Conservation (phyloP, 2,329 filamentous ascomycete species). For the Exophiala sideris region DNA sequence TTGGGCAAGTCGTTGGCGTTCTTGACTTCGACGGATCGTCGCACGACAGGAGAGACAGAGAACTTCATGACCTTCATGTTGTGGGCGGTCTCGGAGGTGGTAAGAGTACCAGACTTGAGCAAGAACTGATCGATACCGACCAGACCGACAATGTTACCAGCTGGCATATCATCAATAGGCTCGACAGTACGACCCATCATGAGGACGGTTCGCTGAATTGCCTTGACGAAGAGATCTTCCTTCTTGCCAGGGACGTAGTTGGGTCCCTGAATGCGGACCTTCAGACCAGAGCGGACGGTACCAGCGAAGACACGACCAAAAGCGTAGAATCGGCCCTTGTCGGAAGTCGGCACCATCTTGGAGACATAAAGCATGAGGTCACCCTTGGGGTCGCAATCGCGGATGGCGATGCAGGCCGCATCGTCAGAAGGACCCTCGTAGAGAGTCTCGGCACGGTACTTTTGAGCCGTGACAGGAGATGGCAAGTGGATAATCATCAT, state of each 20-base stretch:
- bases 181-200: slow-evolving; percentile 99
- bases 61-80: slow-evolving; percentile 99
- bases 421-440: slow-evolving; percentile 98
- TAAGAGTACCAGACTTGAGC: slow-evolving; percentile 99
- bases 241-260: slow-evolving; percentile 99
- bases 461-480: slow-evolving; percentile 91
- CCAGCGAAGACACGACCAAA: slow-evolving; percentile 99
- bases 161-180: slow-evolving; percentile 97
- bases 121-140: slow-evolving; percentile 99
- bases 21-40: slow-evolving; percentile 98
- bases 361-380: slow-evolving; percentile 99
- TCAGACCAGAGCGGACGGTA: slow-evolving; percentile 95
- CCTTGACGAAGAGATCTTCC: slow-evolving; percentile 99
- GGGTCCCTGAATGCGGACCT: slow-evolving; percentile 99
- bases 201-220: slow-evolving; percentile 98
- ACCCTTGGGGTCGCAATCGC: slow-evolving; percentile 95
- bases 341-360: slow-evolving; percentile 99
- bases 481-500: slow-evolving; percentile 99
- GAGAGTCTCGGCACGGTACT: slow-evolving; percentile 95
- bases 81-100: slow-evolving; percentile 94
- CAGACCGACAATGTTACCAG: slow-evolving; percentile 99
- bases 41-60: slow-evolving; percentile 98
- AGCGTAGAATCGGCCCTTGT: slow-evolving; percentile 99
- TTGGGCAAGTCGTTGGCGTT: slow-evolving; percentile 99
- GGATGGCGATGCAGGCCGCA: slow-evolving; percentile 90